Conservation (phyloP, 352 stramenopile species). For the Pythium guiyangense region DNA sequence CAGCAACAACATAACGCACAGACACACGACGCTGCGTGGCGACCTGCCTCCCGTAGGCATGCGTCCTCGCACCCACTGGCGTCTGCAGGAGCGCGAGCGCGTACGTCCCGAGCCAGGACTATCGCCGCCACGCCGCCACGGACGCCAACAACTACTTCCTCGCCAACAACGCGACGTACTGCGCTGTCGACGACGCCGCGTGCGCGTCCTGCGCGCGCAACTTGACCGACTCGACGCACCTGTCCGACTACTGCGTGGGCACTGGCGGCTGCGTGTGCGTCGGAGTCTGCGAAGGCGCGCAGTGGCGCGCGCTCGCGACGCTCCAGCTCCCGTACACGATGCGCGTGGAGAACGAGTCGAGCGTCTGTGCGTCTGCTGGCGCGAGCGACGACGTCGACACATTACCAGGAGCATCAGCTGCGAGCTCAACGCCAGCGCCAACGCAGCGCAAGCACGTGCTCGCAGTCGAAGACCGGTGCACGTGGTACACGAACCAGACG, state of each 20-base stretch:
- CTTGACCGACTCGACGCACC: too few species aligned
- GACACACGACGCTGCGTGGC: too few species aligned
- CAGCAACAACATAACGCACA: too few species aligned
- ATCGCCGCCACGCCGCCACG: constrained; percentile 8
- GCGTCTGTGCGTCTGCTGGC: constrained; percentile 3
- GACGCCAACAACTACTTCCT: constrained; percentile 16
- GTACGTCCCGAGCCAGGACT: constrained; percentile 23
- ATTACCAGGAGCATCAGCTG: not conserved
- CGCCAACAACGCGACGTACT: constrained; percentile 19
- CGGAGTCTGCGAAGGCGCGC: constrained; percentile 23
- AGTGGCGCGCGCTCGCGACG: constrained; percentile 21
- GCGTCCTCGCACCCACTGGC: constrained; percentile 22
- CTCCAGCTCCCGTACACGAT: constrained; percentile 14
- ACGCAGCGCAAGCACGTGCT: constrained; percentile 16
- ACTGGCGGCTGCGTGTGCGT: constrained; percentile 28
- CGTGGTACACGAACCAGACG: constrained; percentile 26
- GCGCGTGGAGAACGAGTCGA: constrained; percentile 10
- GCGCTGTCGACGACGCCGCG: constrained; percentile 9
- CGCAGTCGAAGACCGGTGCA: constrained; percentile 29
- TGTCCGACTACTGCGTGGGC: constrained; percentile 24
- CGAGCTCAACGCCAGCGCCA: not conserved
- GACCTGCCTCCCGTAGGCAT: constrained; percentile 7
- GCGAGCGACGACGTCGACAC: too few species aligned
- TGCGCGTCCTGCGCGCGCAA: constrained; percentile 14
- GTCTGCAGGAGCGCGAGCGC: constrained; percentile 14